A percentile compares a stretch with the other conserved stretches of the same genome.
phyloP scores from a whole-genome alignment of 2,329 filamentous ascomycete genomes.

The Cryphonectria japonica region DNA sequence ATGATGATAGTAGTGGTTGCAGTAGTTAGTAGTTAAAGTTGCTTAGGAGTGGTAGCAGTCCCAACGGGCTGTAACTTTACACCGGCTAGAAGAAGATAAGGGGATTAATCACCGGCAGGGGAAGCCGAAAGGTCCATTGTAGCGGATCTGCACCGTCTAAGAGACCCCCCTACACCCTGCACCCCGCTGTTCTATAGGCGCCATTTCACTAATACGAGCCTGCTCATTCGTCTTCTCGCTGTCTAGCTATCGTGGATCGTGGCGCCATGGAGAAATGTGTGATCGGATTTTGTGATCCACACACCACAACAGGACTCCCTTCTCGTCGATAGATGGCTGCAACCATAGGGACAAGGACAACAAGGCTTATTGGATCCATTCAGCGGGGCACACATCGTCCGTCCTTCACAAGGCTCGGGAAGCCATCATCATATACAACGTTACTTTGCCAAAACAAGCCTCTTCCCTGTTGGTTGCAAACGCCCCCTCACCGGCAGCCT shows the following conservation, averaged over 20 bases:
- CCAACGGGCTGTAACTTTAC: not conserved
- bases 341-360: not conserved
- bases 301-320: not conserved
- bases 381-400: slow-evolving; percentile 2
- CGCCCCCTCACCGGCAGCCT: not conserved
- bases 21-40: not conserved
- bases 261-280: not conserved
- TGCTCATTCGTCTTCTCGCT: slow-evolving; percentile 23
- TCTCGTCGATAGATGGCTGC: not conserved
- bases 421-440: slow-evolving; percentile 1
- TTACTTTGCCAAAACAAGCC: not conserved
- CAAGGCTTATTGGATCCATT: not conserved
- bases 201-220: slow-evolving; percentile 17
- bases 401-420: not conserved
- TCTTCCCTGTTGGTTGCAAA: not conserved
- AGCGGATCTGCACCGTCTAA: not conserved
- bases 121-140: not conserved
- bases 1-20: not conserved
- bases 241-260: not conserved
- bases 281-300: not conserved
- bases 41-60: not conserved
- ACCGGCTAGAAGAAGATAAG: not conserved
- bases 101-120: slow-evolving; percentile 7
- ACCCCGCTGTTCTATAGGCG: slow-evolving; percentile 5
- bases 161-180: not conserved